Evolutionary conservation across 495 filamentous ascomycete genomes (phyloP).

Genomic region (Xylaria curta): DNA sequence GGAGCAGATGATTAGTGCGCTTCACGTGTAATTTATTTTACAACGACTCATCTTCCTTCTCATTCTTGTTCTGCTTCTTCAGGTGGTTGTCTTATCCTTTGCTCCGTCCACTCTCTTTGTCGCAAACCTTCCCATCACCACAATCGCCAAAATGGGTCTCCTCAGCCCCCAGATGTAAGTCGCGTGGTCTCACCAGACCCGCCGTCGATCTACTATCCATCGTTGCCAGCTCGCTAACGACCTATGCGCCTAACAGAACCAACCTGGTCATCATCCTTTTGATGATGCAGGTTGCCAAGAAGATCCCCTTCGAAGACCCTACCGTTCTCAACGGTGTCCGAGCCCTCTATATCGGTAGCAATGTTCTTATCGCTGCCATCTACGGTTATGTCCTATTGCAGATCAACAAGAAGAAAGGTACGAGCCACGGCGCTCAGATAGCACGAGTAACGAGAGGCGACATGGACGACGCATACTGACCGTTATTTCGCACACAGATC

Average conservation of each 20-base stretch:
- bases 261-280: constrained; percentile 94
- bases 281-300: constrained; percentile 98
- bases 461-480: constrained; percentile 26
- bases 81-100: background rate
- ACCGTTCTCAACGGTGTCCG: constrained; percentile 83
- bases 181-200: constrained; percentile 14
- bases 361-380: constrained; percentile 82
- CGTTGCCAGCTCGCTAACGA: constrained; percentile 24
- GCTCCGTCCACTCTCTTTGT: background rate
- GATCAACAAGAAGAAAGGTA: constrained; percentile 97
- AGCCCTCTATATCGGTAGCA: constrained; percentile 82
- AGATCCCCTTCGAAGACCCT: constrained; percentile 92
- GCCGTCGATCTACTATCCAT: constrained; percentile 16
- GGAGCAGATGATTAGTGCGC: constrained; percentile 13
- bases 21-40: background rate
- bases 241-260: constrained; percentile 61
- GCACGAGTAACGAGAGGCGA: background rate
- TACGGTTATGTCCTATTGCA: constrained; percentile 81
- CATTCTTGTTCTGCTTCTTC: background rate
- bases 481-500: constrained; percentile 61
- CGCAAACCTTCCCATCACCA: background rate
- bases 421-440: constrained; percentile 28
- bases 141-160: constrained; percentile 52
- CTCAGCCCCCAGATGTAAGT: constrained; percentile 60
- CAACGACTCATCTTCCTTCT: background rate